Evolutionary conservation across 306 rosid species (phyloP).

Genomic region (Prunus salicina): DNA sequence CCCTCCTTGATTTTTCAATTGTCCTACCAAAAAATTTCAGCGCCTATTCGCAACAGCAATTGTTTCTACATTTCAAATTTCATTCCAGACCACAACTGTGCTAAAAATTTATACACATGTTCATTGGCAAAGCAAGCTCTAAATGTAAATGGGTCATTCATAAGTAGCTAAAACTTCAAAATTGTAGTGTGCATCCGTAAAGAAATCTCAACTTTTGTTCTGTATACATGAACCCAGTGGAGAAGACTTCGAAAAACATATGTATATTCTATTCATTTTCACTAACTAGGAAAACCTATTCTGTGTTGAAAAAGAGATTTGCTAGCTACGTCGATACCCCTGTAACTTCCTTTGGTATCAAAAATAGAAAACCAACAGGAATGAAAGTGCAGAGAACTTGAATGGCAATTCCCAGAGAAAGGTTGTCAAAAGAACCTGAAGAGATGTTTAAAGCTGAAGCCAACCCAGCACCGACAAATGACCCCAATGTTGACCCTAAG

Average conservation of each 20-base stretch:
- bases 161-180: slow-evolving; percentile 5
- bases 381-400: slow-evolving; percentile 65
- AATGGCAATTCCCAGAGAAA: slow-evolving; percentile 51
- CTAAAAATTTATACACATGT: slow-evolving; percentile 9
- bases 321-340: slow-evolving; percentile 55
- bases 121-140: slow-evolving; percentile 16
- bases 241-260: neutral
- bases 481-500: slow-evolving; percentile 62
- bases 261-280: neutral
- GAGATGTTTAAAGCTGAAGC: slow-evolving; percentile 67
- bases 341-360: slow-evolving; percentile 84
- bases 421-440: slow-evolving; percentile 82
- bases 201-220: slow-evolving; percentile 16
- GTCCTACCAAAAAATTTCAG: too few relatives aligned
- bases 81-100: slow-evolving; percentile 15
- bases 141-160: neutral
- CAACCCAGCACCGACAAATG: slow-evolving; percentile 70
- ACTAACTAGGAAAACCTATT: neutral
- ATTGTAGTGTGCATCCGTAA: slow-evolving; percentile 23
- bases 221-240: neutral
- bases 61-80: slow-evolving; percentile 1
- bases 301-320: neutral
- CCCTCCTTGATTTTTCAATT: too few relatives aligned
- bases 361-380: slow-evolving; percentile 68
- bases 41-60: too few relatives aligned